A percentile compares a stretch with the other conserved stretches of the same genome.
Conservation (phyloP, 257 asterid genomes). For the Solanum chiquidenum region DNA sequence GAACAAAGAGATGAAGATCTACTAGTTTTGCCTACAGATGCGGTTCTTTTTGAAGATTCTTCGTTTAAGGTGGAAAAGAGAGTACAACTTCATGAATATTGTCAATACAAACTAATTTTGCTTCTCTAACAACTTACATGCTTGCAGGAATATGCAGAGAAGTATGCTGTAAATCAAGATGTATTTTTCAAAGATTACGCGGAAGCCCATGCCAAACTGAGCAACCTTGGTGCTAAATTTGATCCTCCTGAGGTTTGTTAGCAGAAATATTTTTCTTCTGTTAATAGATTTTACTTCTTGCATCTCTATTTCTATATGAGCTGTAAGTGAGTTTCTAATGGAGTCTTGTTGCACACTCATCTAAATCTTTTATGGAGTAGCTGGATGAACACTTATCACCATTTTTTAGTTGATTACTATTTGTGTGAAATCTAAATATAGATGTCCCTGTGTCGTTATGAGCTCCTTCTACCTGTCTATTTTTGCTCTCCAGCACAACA, state of each 20-base stretch:
- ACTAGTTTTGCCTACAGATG: slow-evolving; percentile 93
- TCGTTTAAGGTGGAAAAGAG: slow-evolving; percentile 69
- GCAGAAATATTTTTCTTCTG: not conserved
- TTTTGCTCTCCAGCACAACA: not conserved
- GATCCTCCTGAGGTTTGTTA: slow-evolving; percentile 80
- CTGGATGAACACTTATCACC: not conserved
- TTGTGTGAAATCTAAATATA: not conserved
- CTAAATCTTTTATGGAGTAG: not conserved
- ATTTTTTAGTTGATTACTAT: not conserved
- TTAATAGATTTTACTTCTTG: not conserved
- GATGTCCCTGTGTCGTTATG: not conserved
- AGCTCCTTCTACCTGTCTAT: not conserved
- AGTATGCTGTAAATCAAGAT: slow-evolving; percentile 82
- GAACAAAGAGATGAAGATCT: slow-evolving; percentile 77
- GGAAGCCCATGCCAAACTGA: slow-evolving; percentile 92
- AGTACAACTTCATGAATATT: not conserved
- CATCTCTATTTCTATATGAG: not conserved
- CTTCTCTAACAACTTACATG: not conserved
- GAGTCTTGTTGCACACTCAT: not conserved
- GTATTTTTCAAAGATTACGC: slow-evolving; percentile 90
- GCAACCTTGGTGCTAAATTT: slow-evolving; percentile 94
- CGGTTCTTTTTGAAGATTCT: slow-evolving; percentile 88
- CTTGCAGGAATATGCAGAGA: slow-evolving; percentile 75
- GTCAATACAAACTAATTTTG: not conserved
- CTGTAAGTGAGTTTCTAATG: not conserved